Percentiles rank a stretch among this genome's conserved stretches.
phyloP scores from a whole-genome alignment of 78 protist species.

The Mantamonas sphyraenae region DNA sequence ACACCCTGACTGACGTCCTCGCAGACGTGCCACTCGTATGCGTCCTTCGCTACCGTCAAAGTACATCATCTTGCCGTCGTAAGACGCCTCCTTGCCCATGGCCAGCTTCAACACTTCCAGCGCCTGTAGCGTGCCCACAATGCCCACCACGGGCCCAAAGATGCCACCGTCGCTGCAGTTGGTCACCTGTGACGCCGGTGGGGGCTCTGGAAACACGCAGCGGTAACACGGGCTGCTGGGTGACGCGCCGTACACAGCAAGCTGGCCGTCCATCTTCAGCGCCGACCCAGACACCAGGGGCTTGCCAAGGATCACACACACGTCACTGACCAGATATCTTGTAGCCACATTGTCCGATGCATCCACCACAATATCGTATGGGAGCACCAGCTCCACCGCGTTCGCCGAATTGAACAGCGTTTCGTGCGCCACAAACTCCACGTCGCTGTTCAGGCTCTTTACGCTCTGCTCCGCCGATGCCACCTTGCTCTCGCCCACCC shows the following conservation, averaged over 20 bases:
- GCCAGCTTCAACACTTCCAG: slow-evolving; percentile 61
- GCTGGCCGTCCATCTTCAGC: slow-evolving; percentile 76
- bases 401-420: slow-evolving; percentile 33
- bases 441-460: slow-evolving; percentile 19
- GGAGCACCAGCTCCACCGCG: slow-evolving; percentile 36
- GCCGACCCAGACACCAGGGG: slow-evolving; percentile 80
- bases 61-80: slow-evolving; percentile 34
- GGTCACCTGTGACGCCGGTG: slow-evolving; percentile 69
- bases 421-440: slow-evolving; percentile 12
- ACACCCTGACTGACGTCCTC: slow-evolving; percentile 9
- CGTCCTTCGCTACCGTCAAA: neutral
- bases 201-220: slow-evolving; percentile 75
- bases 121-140: slow-evolving; percentile 79
- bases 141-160: slow-evolving; percentile 57
- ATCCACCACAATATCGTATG: slow-evolving; percentile 64
- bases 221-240: slow-evolving; percentile 79
- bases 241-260: neutral
- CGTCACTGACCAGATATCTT: slow-evolving; percentile 55
- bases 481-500: slow-evolving; percentile 31
- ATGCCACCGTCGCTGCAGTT: slow-evolving; percentile 75
- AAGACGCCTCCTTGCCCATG: neutral
- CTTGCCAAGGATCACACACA: slow-evolving; percentile 43
- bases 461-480: slow-evolving; percentile 23
- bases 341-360: slow-evolving; percentile 71
- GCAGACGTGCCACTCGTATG: neutral